Percentiles rank a stretch among this genome's conserved stretches.
phyloP scores from a whole-genome alignment of 2,329 filamentous ascomycete genomes.

The Fusarium mundagurra region DNA sequence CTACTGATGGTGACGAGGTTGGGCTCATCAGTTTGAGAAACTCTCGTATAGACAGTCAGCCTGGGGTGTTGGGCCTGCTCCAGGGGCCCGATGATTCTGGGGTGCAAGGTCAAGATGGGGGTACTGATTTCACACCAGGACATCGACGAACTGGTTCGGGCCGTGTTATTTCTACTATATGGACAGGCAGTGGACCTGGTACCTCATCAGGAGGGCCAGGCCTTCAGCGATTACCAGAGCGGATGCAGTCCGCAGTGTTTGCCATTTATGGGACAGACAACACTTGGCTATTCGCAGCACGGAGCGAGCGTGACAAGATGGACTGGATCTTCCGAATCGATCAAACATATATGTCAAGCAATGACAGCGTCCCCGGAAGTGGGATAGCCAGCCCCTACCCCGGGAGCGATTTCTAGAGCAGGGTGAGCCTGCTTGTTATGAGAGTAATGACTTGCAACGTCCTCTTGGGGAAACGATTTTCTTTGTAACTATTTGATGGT shows the following conservation, averaged over 20 bases:
- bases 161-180: conserved; percentile 64
- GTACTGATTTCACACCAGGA: conserved; percentile 53
- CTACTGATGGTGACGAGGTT: conserved; percentile 88
- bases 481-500: conserved; percentile 43
- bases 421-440: conserved; percentile 21
- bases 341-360: conserved; percentile 71
- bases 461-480: conserved; percentile 41
- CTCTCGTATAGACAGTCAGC: conserved; percentile 90
- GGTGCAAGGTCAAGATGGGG: conserved; percentile 45
- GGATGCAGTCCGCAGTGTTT: conserved; percentile 80
- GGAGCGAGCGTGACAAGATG: conserved; percentile 90
- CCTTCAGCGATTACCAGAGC: conserved; percentile 64
- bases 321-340: conserved; percentile 98
- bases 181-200: conserved; percentile 58
- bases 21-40: conserved; percentile 89
- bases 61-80: conserved; percentile 83
- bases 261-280: conserved; percentile 95
- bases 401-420: conserved; percentile 45
- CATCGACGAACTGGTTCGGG: conserved; percentile 63
- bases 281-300: conserved; percentile 91
- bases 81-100: conserved; percentile 58
- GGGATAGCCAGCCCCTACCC: conserved; percentile 49
- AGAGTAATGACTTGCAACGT: conserved; percentile 44
- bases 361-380: conserved; percentile 53
- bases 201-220: conserved; percentile 46